Evolutionary conservation across 176 grass and related monocot species (phyloP).

Genomic region (Microstegium vimineum): DNA sequence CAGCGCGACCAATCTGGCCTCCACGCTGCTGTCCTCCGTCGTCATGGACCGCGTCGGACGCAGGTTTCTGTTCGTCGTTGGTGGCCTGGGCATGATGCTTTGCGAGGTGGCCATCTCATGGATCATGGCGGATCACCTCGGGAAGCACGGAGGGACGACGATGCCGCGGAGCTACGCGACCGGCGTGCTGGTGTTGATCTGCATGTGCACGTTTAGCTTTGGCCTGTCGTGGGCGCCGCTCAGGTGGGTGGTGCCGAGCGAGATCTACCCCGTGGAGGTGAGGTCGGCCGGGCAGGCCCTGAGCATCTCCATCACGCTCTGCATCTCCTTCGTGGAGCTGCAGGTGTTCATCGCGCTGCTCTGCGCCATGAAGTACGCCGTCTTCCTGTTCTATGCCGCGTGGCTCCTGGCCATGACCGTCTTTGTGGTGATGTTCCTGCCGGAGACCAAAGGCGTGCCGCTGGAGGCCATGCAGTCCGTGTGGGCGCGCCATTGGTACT

Average conservation of each 20-base stretch:
- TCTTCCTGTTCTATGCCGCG: neutral
- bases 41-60: conserved; percentile 44
- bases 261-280: no score
- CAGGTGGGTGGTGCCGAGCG: no score
- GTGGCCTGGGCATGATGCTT: conserved; percentile 45
- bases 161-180: no score
- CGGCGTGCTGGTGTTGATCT: no score
- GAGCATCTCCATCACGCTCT: no score
- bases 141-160: no score
- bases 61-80: conserved; percentile 42
- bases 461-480: neutral
- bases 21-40: conserved; percentile 21
- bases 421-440: neutral
- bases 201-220: no score
- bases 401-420: neutral
- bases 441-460: neutral
- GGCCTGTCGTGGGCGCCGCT: no score
- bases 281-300: no score
- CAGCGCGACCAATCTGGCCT: conserved; percentile 14
- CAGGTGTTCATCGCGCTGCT: neutral
- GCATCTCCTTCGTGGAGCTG: neutral
- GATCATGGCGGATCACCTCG: no score
- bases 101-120: neutral
- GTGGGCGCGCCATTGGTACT: neutral
- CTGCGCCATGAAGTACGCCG: neutral